These are phyloP conservation scores for Fraxinus velutina DNA, from an alignment of 305 asterid species.

Conservation along the genomic window DNA sequence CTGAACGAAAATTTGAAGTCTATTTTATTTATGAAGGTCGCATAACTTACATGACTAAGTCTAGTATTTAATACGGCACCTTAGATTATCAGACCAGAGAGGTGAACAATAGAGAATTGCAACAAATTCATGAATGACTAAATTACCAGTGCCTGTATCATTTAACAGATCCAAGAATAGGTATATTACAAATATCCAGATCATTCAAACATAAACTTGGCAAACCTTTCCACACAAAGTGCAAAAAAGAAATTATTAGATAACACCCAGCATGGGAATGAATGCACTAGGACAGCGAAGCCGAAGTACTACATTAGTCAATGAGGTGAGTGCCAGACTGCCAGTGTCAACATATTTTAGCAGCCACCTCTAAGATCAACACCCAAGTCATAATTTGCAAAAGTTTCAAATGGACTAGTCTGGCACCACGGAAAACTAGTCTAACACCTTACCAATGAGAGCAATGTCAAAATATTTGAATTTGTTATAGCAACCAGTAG, in stretches of 20 bases:
- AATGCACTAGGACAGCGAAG: not conserved
- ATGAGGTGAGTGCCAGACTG: not conserved
- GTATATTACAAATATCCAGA: not conserved
- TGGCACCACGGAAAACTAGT: not conserved
- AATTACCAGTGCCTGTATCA: not conserved
- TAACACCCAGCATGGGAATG: not conserved
- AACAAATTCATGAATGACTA: not conserved
- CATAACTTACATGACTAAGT: not conserved
- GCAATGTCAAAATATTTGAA: not conserved
- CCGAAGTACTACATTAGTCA: not conserved
- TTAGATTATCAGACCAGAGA: not conserved
- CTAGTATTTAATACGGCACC: not conserved
- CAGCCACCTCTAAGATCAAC: slow-evolving; percentile 3
- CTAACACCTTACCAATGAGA: slow-evolving; percentile 1
- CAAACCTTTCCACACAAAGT: not conserved
- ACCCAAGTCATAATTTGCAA: not conserved
- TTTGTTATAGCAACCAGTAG: not conserved
- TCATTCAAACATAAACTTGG: not conserved
- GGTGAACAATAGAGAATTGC: not conserved
- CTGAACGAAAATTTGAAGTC: not conserved
- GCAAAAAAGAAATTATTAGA: not conserved
- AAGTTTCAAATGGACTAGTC: not conserved
- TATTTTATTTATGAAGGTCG: not conserved
- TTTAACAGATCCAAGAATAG: not conserved
- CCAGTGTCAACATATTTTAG: not conserved